Percentiles rank a stretch among this genome's conserved stretches.
Conservation (phyloP, 2,329 filamentous ascomycete species). For the Aspergillus sp. region DNA sequence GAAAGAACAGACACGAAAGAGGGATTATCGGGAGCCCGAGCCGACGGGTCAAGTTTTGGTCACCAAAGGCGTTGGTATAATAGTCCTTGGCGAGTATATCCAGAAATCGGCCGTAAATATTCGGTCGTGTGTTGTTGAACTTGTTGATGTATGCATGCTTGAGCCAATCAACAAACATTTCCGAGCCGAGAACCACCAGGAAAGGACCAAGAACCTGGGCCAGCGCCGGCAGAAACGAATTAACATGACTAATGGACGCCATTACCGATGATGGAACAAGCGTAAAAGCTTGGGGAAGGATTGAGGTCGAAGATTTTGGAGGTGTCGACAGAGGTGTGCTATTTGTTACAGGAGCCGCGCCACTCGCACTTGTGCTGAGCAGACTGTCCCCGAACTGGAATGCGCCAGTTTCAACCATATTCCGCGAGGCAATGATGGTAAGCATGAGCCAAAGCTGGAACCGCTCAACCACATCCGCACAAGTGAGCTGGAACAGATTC, state of each 20-base stretch:
- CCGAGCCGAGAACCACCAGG: slow-evolving; percentile 87
- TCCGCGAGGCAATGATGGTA: slow-evolving; percentile 91
- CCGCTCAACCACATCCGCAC: slow-evolving; percentile 92
- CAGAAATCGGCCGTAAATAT: slow-evolving; percentile 83
- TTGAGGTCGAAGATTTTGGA: slow-evolving; percentile 60
- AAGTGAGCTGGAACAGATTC: slow-evolving; percentile 93
- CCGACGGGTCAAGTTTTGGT: slow-evolving; percentile 84
- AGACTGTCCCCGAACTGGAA: slow-evolving; percentile 57
- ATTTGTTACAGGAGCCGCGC: slow-evolving; percentile 35
- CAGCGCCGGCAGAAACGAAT: slow-evolving; percentile 44
- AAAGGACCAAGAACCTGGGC: slow-evolving; percentile 92
- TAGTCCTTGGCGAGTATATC: slow-evolving; percentile 97
- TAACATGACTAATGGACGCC: slow-evolving; percentile 42
- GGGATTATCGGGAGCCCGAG: slow-evolving; percentile 90
- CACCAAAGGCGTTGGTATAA: slow-evolving; percentile 91
- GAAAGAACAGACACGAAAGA: slow-evolving; percentile 88
- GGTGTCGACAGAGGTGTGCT: slow-evolving; percentile 59
- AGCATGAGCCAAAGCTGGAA: slow-evolving; percentile 99
- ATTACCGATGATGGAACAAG: slow-evolving; percentile 62
- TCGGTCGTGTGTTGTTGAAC: slow-evolving; percentile 95
- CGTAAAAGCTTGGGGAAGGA: slow-evolving; percentile 87
- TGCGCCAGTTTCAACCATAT: slow-evolving; percentile 92
- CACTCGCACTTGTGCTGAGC: slow-evolving; percentile 30
- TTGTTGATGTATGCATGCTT: slow-evolving; percentile 98
- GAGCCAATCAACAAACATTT: slow-evolving; percentile 95